Percentiles rank a stretch among this genome's conserved stretches.
phyloP scores from a whole-genome alignment of 148 eudicot species.

The Dianthus caryophyllus region DNA sequence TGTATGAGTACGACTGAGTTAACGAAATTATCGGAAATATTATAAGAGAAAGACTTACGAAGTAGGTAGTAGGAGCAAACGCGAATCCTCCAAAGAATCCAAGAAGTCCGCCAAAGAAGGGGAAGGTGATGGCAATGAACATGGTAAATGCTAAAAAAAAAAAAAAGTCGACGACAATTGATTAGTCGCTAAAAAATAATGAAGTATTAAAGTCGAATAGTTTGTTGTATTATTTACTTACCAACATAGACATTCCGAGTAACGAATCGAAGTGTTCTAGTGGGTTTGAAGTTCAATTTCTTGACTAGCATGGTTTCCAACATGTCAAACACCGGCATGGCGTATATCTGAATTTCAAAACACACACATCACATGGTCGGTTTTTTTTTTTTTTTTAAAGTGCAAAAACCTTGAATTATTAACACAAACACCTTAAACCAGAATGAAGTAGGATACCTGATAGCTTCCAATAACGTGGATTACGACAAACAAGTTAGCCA shows the following conservation, averaged over 20 bases:
- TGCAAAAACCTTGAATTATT: not conserved
- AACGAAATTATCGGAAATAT: not conserved
- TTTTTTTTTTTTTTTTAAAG: too few species aligned
- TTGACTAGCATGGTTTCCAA: slow-evolving; percentile 34
- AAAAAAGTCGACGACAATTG: not conserved
- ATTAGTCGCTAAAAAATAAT: not conserved
- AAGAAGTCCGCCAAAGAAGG: slow-evolving; percentile 35
- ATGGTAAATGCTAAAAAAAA: slow-evolving; percentile 26
- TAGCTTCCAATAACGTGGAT: slow-evolving; percentile 36
- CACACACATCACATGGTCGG: not conserved
- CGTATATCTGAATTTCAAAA: slow-evolving; percentile 18
- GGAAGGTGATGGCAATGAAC: slow-evolving; percentile 34
- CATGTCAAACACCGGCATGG: slow-evolving; percentile 40
- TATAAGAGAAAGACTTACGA: slow-evolving; percentile 23
- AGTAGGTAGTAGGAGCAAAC: slow-evolving; percentile 36
- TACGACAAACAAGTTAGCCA: slow-evolving; percentile 32
- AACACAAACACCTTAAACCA: not conserved
- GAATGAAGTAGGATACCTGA: slow-evolving; percentile 17
- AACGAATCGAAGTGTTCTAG: slow-evolving; percentile 22
- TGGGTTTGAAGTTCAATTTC: slow-evolving; percentile 31
- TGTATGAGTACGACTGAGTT: not conserved
- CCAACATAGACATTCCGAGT: slow-evolving; percentile 33
- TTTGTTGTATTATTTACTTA: slow-evolving; percentile 17
- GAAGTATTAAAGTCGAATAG: not conserved
- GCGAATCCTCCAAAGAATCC: slow-evolving; percentile 40